Base-by-base conservation (phyloP, 83 land plant genomes). In the Thuja plicata region DNA sequence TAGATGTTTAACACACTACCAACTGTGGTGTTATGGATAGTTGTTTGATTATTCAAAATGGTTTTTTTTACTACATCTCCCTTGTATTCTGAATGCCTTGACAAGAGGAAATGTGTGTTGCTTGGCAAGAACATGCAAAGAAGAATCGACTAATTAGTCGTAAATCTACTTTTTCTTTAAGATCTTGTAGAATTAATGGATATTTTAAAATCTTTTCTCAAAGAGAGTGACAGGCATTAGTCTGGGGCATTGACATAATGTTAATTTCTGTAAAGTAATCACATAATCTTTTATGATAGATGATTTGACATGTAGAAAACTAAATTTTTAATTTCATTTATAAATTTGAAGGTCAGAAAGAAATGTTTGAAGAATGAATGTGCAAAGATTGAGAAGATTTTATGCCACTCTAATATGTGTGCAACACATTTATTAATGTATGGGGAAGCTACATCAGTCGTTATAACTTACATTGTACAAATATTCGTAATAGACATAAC, bases 161-260 rank as follows among this genome's bases (percentile, higher is more conserved):
- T 45, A 74, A 12, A 74, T 45, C 12, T 82, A 46, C 15, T 27
- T 50, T 40, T 45, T 45, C 54, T 79, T 40, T 40, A 32, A 82
- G 85, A 34, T 82, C 30, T 83, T 83, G 43, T 83, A 46, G 3
- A 83, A 46, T 46, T 52, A 46, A 16, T 54, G n/a, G 12, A 83
- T n/a, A 83, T 41, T 83, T 83, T 83, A 45, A 52, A 45, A 45
- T n/a, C 4, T 83, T 83, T 83, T 83, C 85, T 46, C 32, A 27
- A 45, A 9, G 46, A 82, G 48, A 27, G 8, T 45, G 50, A 46
- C 3, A 13, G 41, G 41, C 41, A 24, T 34, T 27, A 83, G 50
- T 13, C 11, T 38, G 35, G 85, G 16, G 43, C 32, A 48, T 46
- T 11, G n/a, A 83, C 55, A 46, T 27, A n/a, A 3, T 48, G 30